A percentile compares a stretch with the other conserved stretches of the same genome.
phyloP scores from a whole-genome alignment of 1,139 yeast species.

The Hansenula anomala region DNA sequence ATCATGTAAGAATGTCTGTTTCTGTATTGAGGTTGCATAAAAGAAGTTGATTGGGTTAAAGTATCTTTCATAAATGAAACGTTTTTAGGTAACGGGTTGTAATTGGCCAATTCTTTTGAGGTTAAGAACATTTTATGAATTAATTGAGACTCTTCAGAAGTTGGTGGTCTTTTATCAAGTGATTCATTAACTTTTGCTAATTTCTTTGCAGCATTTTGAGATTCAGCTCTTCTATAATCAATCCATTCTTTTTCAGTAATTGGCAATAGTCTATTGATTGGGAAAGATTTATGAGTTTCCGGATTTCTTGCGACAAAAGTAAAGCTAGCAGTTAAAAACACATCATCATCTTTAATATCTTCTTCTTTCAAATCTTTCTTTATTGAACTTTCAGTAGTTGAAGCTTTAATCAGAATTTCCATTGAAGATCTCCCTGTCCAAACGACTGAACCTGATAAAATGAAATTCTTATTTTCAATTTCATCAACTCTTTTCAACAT shows the following conservation, averaged over 20 bases:
- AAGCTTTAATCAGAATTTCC: conserved; percentile 91
- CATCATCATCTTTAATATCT: conserved; percentile 41
- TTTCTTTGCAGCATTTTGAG: conserved; percentile 82
- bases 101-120: conserved; percentile 38
- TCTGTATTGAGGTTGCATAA: conserved; percentile 96
- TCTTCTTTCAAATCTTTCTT: conserved; percentile 36
- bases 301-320: conserved; percentile 96
- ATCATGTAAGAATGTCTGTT: conserved; percentile 92
- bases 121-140: conserved; percentile 77
- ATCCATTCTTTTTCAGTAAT: conserved; percentile 69
- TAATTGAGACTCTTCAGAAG: conserved; percentile 62
- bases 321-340: conserved; percentile 81
- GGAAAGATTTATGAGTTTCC: conserved; percentile 78
- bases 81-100: conserved; percentile 35
- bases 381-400: conserved; percentile 55
- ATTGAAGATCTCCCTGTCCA: conserved; percentile 94
- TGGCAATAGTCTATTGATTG: conserved; percentile 77
- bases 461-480: conserved; percentile 67
- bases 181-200: conserved; percentile 62
- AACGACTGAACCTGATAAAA: conserved; percentile 82
- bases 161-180: conserved; percentile 60
- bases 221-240: conserved; percentile 84
- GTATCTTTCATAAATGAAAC: conserved; percentile 70
- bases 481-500: conserved; percentile 84
- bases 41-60: conserved; percentile 62